Conservation (phyloP, 352 stramenopile genomes). For the Phytophthora meadii region DNA sequence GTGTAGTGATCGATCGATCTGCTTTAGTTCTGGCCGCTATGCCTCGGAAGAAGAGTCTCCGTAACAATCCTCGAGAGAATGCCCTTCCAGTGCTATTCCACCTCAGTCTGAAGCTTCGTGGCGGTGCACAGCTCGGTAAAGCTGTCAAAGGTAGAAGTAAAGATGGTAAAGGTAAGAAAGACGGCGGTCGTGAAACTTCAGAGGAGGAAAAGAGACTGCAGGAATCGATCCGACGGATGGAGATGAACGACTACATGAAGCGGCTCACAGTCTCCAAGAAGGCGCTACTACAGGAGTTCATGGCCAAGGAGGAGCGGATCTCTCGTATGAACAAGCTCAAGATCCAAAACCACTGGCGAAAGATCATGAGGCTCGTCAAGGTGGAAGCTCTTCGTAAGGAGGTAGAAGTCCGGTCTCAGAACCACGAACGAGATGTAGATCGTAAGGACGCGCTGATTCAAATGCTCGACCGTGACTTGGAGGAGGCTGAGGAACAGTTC, state of each 20-base stretch:
- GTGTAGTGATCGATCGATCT: neutral
- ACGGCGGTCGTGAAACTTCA: conserved; percentile 55
- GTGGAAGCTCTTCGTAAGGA: conserved; percentile 92
- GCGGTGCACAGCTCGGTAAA: conserved; percentile 78
- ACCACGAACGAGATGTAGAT: conserved; percentile 96
- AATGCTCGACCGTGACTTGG: conserved; percentile 94
- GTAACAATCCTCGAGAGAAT: conserved; percentile 24
- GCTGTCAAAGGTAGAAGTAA: conserved; percentile 84
- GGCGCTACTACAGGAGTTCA: conserved; percentile 74
- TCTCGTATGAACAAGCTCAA: conserved; percentile 91
- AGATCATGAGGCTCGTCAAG: conserved; percentile 96
- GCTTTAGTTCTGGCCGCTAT: neutral
- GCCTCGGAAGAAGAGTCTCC: conserved; percentile 33
- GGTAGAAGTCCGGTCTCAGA: conserved; percentile 92
- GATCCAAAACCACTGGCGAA: conserved; percentile 96
- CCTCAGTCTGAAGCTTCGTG: conserved; percentile 56
- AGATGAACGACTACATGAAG: conserved; percentile 90
- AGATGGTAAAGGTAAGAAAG: conserved; percentile 66
- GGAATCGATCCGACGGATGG: conserved; percentile 81
- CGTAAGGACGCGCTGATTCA: conserved; percentile 95
- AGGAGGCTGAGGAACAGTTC: conserved; percentile 95
- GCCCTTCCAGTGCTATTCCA: conserved; percentile 25
- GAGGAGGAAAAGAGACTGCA: conserved; percentile 78
- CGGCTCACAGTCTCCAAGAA: conserved; percentile 84
- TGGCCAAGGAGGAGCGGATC: conserved; percentile 74